Evolutionary conservation across 768 basidiomycete species (phyloP).

Genomic region (Leccinum disarticulatum): DNA sequence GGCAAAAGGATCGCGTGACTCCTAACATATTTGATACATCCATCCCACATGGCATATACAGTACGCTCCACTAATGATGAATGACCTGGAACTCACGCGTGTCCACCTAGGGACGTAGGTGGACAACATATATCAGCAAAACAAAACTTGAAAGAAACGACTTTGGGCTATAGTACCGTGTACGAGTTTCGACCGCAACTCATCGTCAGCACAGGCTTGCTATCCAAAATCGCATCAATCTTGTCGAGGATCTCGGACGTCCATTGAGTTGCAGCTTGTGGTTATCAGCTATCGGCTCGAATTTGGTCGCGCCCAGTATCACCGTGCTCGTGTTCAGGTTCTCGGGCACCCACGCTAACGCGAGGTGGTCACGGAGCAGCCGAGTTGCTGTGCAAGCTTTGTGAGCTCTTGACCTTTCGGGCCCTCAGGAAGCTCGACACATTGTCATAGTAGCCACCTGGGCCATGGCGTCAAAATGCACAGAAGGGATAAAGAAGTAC

Average conservation of each 20-base stretch:
- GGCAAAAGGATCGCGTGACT: too few species aligned
- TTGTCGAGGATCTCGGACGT: slow-evolving; percentile 48
- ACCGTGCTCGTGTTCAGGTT: slow-evolving; percentile 48
- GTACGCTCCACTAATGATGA: too few species aligned
- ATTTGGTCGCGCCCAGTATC: slow-evolving; percentile 47
- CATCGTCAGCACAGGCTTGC: slow-evolving; percentile 33
- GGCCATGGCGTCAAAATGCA: too few species aligned
- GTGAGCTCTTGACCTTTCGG: slow-evolving; percentile 46
- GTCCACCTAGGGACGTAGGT: too few species aligned
- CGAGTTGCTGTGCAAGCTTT: slow-evolving; percentile 44
- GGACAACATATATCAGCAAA: too few species aligned
- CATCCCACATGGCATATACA: too few species aligned
- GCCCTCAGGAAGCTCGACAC: slow-evolving; percentile 22
- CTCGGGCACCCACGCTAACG: slow-evolving; percentile 56
- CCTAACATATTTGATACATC: background rate
- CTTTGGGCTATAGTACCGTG: too few species aligned
- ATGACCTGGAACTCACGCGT: too few species aligned
- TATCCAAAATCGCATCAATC: slow-evolving; percentile 52
- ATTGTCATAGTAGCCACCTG: too few species aligned
- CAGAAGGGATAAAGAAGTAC: too few species aligned
- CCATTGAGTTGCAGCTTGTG: slow-evolving; percentile 35
- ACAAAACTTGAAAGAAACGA: too few species aligned
- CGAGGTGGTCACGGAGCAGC: slow-evolving; percentile 45
- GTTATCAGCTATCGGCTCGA: too few species aligned
- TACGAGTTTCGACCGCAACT: slow-evolving; percentile 8